Conservation (phyloP, 345 rosid genomes). For the Mallotus nudiflorus region DNA sequence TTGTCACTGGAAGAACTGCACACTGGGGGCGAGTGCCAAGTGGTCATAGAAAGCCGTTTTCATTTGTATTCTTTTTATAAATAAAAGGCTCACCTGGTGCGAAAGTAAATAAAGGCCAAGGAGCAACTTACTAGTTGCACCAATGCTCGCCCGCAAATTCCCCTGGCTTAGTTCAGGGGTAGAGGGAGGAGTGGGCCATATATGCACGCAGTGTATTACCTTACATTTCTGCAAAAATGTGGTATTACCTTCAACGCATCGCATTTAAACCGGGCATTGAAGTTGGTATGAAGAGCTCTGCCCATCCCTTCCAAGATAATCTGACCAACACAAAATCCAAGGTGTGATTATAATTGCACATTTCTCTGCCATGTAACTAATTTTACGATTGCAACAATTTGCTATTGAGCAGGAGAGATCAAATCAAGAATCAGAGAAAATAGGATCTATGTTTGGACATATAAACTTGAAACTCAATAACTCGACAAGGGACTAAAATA, state of each 20-base stretch:
- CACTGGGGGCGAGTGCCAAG: too few species aligned
- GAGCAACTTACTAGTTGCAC: too few species aligned
- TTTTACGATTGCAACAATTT: not conserved
- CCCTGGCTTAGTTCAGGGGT: too few species aligned
- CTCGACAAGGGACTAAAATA: not conserved
- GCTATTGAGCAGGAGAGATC: not conserved
- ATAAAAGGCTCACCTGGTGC: too few species aligned
- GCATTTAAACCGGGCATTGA: constrained; percentile 75
- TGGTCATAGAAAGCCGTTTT: too few species aligned
- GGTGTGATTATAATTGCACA: not conserved
- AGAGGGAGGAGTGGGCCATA: too few species aligned
- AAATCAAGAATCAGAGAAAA: not conserved
- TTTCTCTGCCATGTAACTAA: not conserved
- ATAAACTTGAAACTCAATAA: not conserved
- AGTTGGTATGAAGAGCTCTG: constrained; percentile 91
- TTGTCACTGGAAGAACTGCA: too few species aligned
- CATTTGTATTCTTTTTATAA: too few species aligned
- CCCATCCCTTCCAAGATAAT: constrained; percentile 98
- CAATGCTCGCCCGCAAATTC: too few species aligned
- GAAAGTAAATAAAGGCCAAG: not conserved
- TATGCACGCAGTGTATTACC: too few species aligned
- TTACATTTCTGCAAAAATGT: too few species aligned
- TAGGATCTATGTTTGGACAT: not conserved
- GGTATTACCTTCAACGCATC: constrained; percentile 79
- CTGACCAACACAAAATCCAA: constrained; percentile 38